Percentiles rank a stretch among this genome's conserved stretches.
These are phyloP conservation scores for Vigna angularis DNA, from an alignment of 306 rosid species.

Conservation along the genomic window DNA sequence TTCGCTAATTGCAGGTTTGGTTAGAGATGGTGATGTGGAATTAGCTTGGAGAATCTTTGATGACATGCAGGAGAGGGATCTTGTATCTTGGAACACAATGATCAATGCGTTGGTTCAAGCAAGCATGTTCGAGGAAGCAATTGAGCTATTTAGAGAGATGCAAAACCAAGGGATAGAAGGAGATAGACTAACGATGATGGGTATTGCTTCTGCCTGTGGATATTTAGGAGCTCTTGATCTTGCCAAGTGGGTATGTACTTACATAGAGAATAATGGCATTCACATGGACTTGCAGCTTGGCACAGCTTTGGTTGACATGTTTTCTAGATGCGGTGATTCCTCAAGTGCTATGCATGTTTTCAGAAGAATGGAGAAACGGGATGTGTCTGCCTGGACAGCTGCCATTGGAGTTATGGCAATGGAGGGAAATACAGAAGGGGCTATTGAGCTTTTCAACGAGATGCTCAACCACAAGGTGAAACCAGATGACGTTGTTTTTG, in stretches of 20 bases:
- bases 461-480: constrained; percentile 67
- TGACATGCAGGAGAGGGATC: constrained; percentile 66
- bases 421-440: constrained; percentile 70
- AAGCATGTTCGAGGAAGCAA: constrained; percentile 71
- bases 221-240: constrained; percentile 75
- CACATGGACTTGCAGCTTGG: constrained; percentile 71
- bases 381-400: constrained; percentile 83
- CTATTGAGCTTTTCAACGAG: constrained; percentile 62
- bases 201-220: constrained; percentile 80
- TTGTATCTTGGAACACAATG: constrained; percentile 89
- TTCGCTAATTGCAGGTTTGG: constrained; percentile 74
- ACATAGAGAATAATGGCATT: constrained; percentile 58
- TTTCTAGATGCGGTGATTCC: constrained; percentile 78
- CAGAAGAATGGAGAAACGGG: constrained; percentile 55
- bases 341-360: constrained; percentile 66
- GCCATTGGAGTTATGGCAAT: constrained; percentile 82
- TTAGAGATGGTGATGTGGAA: constrained; percentile 58
- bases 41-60: constrained; percentile 64
- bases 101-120: constrained; percentile 68
- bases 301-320: constrained; percentile 82
- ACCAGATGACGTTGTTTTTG: constrained; percentile 75
- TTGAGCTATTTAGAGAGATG: constrained; percentile 72
- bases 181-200: constrained; percentile 81
- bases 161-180: constrained; percentile 62
- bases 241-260: constrained; percentile 70